These are phyloP conservation scores for Basipetospora chlamydospora DNA, from an alignment of 2,329 filamentous ascomycete genomes.

Conservation along the genomic window DNA sequence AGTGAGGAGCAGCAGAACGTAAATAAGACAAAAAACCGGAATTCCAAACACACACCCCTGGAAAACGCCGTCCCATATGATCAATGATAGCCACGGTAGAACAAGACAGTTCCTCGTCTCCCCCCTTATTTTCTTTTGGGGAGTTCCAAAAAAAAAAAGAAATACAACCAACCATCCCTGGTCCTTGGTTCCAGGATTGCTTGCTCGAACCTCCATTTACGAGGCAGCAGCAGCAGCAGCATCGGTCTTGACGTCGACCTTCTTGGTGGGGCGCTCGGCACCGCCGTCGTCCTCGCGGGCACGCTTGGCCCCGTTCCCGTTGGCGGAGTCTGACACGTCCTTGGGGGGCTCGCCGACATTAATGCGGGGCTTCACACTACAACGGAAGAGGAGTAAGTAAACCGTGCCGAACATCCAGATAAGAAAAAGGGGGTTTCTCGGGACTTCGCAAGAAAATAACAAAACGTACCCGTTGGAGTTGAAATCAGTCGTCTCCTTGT, in stretches of 20 bases:
- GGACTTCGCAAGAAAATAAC: too few relatives aligned
- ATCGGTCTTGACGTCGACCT: constrained; percentile 39
- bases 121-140: too few relatives aligned
- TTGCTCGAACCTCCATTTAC: neutral
- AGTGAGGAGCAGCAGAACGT: too few relatives aligned
- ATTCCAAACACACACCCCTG: constrained; percentile 1
- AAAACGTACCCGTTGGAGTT: constrained; percentile 19
- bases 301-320: constrained; percentile 37
- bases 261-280: constrained; percentile 40
- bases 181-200: too few relatives aligned
- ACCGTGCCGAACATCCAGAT: constrained; percentile 4
- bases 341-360: constrained; percentile 19
- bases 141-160: neutral
- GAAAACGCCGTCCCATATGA: constrained; percentile 1
- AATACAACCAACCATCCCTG: too few relatives aligned
- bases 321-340: too few relatives aligned
- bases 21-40: too few relatives aligned
- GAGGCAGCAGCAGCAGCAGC: constrained; percentile 3
- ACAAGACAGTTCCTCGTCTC: too few relatives aligned
- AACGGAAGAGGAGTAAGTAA: neutral
- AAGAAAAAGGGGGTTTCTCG: neutral
- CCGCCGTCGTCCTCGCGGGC: constrained; percentile 35
- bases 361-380: constrained; percentile 22
- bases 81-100: neutral
- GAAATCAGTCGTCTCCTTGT: neutral